Evolutionary conservation across 148 eudicot species (phyloP).

Genomic region (Rhododendron ferrugineum): DNA sequence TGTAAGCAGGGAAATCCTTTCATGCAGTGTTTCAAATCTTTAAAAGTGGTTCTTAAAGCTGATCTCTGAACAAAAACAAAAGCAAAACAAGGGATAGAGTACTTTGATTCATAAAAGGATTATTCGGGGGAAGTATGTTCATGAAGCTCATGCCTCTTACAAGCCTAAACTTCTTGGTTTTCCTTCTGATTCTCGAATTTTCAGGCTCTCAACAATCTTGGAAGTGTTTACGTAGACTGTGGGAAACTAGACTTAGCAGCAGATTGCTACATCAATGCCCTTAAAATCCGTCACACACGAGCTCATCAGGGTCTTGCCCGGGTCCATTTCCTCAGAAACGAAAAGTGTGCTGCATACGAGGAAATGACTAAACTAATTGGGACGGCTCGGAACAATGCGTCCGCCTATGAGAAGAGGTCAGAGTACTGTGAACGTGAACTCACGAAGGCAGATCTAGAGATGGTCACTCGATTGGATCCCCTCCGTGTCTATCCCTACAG

Average conservation of each 20-base stretch:
- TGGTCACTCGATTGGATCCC: constrained; percentile 85
- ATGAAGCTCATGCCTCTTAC: background rate
- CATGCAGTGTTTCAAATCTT: background rate
- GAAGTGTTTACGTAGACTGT: constrained; percentile 88
- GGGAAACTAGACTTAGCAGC: constrained; percentile 81
- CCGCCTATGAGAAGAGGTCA: constrained; percentile 97
- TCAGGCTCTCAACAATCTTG: constrained; percentile 96
- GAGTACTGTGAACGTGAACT: constrained; percentile 93
- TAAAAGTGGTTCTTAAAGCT: background rate
- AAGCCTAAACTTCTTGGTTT: background rate
- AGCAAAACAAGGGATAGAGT: background rate
- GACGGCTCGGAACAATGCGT: constrained; percentile 84
- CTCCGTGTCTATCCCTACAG: constrained; percentile 93
- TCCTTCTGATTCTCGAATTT: constrained; percentile 7
- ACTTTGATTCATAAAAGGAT: background rate
- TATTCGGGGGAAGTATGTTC: background rate
- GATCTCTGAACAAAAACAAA: background rate
- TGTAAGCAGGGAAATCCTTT: background rate
- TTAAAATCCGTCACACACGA: constrained; percentile 85
- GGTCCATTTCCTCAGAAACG: constrained; percentile 74
- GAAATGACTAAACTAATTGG: constrained; percentile 93
- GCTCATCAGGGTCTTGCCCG: constrained; percentile 99
- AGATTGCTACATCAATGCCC: constrained; percentile 88
- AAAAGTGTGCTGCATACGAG: constrained; percentile 65
- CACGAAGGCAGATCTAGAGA: constrained; percentile 81